Conservation (phyloP, 495 filamentous ascomycete genomes). For the Podospora australis region DNA sequence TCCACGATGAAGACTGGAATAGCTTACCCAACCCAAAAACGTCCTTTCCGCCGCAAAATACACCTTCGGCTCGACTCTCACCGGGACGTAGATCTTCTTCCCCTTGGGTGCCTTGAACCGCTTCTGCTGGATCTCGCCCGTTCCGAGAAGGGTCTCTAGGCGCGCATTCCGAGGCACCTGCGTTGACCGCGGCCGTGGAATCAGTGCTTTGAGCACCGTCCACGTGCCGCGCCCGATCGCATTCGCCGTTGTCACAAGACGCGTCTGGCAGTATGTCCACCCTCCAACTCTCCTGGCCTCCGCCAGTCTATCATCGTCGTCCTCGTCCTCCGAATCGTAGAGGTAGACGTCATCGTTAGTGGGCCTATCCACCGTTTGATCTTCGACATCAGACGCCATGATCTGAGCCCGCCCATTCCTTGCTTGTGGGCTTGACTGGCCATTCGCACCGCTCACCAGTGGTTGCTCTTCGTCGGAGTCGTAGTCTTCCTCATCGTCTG, state of each 20-base stretch:
- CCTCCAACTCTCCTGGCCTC: slow-evolving; percentile 68
- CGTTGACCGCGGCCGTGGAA: slow-evolving; percentile 57
- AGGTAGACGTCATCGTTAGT: slow-evolving; percentile 68
- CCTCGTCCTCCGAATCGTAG: slow-evolving; percentile 88
- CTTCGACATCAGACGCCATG: slow-evolving; percentile 38
- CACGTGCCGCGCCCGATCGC: slow-evolving; percentile 32
- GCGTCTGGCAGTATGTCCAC: slow-evolving; percentile 57
- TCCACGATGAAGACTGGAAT: background rate
- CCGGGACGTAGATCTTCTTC: slow-evolving; percentile 89
- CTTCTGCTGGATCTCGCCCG: slow-evolving; percentile 49
- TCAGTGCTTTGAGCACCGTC: slow-evolving; percentile 41
- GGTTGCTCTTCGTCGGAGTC: slow-evolving; percentile 54
- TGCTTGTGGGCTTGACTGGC: slow-evolving; percentile 27
- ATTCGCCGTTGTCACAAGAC: slow-evolving; percentile 32
- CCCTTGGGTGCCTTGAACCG: slow-evolving; percentile 83
- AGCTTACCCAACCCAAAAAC: slow-evolving; percentile 80
- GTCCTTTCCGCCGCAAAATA: slow-evolving; percentile 95
- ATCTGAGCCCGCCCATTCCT: slow-evolving; percentile 38
- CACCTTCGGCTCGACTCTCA: slow-evolving; percentile 95
- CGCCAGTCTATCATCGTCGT: slow-evolving; percentile 60
- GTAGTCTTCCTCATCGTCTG: slow-evolving; percentile 64
- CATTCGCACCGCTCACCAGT: slow-evolving; percentile 30
- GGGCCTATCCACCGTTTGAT: slow-evolving; percentile 37
- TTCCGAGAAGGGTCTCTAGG: slow-evolving; percentile 39
- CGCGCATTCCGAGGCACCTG: slow-evolving; percentile 48